Evolutionary conservation across 148 eudicot species (phyloP), one percentile per base, ranked within the genome.

Genomic region (Heliamphora exappendiculata): DNA sequence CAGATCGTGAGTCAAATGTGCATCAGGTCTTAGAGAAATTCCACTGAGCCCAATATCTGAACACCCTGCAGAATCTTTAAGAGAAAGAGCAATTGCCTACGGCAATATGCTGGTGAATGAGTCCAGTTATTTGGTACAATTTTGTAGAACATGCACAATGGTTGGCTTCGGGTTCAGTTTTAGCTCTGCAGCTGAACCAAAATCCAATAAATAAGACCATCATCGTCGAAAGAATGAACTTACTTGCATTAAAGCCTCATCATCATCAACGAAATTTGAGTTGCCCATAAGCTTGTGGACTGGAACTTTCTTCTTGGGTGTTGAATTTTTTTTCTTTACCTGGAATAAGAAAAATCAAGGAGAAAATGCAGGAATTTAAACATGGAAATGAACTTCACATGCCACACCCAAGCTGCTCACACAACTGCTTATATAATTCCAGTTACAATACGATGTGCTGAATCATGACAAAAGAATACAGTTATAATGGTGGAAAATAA

Each of bases 51-150:
- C 73, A 28, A 19, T 42, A 76, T 83, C 68, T 13, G 81, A 76
- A 68, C 47, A 73, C 24, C 39, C 82, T 39, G 78, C 39, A 9
- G 81, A 64, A 78, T 86, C 91, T 81, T 88, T 72, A 17, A 89
- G 82, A 0, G 96, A 93, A 63, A 93, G 89, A 84, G 92, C 93
- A 78, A 93, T 88, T 60, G 98, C 98, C 98, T 93, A 82, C 81
- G 85, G 4, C 42, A 11, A 66, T 31, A 58, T 37, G 57, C 42
- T 66, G 7, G 17, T 7, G 68, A 44, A 77, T 34, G 29, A 64
- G 74, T 28, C 33, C 13, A 54, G 31, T 0, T 26, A 42, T 19
- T 45, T 5, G 70, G 54, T 24, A 59, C 54, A 1, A 17, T 39
- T 42, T 7, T 36, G 33, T 17, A 22, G 42, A 20, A 17, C 28